Percentiles rank a stretch among this genome's conserved stretches.
phyloP scores from a whole-genome alignment of 208 protist genomes.

The Leishmania major region DNA sequence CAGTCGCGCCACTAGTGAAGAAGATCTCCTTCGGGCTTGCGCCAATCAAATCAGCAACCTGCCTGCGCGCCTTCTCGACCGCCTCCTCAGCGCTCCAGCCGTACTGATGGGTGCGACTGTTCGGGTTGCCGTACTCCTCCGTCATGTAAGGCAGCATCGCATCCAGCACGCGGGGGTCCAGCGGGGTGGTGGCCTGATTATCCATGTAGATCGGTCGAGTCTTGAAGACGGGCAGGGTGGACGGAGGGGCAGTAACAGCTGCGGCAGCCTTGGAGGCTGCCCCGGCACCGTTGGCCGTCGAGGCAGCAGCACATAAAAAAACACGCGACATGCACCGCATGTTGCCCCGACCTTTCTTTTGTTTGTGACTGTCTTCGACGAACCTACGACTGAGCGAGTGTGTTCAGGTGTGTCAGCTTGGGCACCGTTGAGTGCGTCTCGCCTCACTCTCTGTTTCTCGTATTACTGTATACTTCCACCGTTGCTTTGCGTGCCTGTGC shows the following conservation, averaged over 20 bases:
- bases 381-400: neutral
- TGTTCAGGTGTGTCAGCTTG: neutral
- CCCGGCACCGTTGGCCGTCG: neutral
- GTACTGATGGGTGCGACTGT: constrained; percentile 98
- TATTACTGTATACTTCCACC: neutral
- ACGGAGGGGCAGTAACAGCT: constrained; percentile 8
- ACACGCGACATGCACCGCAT: constrained; percentile 56
- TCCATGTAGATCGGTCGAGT: constrained; percentile 95
- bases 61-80: constrained; percentile 95
- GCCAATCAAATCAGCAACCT: constrained; percentile 93
- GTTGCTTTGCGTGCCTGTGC: neutral
- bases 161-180: constrained; percentile 98
- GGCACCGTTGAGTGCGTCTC: neutral
- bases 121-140: constrained; percentile 98
- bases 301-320: constrained; percentile 20
- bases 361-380: neutral
- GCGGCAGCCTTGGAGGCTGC: constrained; percentile 11
- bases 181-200: constrained; percentile 94
- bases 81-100: constrained; percentile 96
- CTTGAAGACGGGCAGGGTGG: neutral
- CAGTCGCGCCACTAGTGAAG: constrained; percentile 99
- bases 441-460: neutral
- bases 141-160: constrained; percentile 98
- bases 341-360: neutral
- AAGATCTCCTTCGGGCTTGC: constrained; percentile 98